Percentiles rank a stretch among this genome's conserved stretches.
Evolutionary conservation across 2,329 filamentous ascomycete genomes (phyloP).

Genomic region (Stachybotrys elegans): DNA sequence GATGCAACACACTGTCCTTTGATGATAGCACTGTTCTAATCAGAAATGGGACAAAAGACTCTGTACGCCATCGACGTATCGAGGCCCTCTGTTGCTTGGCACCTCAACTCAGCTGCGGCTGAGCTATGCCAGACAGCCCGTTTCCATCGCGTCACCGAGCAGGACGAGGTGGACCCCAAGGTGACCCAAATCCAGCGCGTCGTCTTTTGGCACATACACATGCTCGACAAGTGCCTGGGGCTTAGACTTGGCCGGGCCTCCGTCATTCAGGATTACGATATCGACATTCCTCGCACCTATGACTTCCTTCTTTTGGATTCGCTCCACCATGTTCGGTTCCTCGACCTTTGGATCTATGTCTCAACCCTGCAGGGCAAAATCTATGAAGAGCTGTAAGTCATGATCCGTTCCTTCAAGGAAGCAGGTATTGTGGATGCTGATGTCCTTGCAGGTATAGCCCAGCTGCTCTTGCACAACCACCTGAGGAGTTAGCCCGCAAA

Average conservation of each 20-base stretch:
- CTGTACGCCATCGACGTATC: slow-evolving; percentile 59
- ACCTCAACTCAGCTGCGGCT: slow-evolving; percentile 53
- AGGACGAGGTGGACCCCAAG: slow-evolving; percentile 26
- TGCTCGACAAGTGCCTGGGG: slow-evolving; percentile 52
- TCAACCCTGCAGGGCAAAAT: slow-evolving; percentile 53
- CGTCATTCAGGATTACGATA: slow-evolving; percentile 55
- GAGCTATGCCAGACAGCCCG: slow-evolving; percentile 58
- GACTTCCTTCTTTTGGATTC: slow-evolving; percentile 35
- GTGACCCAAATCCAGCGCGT: slow-evolving; percentile 30
- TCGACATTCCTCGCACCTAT: slow-evolving; percentile 41
- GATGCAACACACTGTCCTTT: no score
- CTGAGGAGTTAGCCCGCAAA: slow-evolving; percentile 32
- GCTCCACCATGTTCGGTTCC: slow-evolving; percentile 30
- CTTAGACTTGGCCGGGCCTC: slow-evolving; percentile 55
- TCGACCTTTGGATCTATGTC: slow-evolving; percentile 49
- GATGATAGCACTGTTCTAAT: no score
- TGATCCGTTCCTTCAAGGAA: neutral
- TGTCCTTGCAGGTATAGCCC: slow-evolving; percentile 41
- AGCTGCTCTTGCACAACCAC: slow-evolving; percentile 34
- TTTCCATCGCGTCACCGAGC: slow-evolving; percentile 44
- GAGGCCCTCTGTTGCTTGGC: slow-evolving; percentile 59
- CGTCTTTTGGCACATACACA: slow-evolving; percentile 50
- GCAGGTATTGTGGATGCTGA: slow-evolving; percentile 5
- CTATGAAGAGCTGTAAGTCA: slow-evolving; percentile 43
- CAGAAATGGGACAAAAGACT: no score